Conservation (phyloP, 345 rosid genomes). For the Salix viminalis region DNA sequence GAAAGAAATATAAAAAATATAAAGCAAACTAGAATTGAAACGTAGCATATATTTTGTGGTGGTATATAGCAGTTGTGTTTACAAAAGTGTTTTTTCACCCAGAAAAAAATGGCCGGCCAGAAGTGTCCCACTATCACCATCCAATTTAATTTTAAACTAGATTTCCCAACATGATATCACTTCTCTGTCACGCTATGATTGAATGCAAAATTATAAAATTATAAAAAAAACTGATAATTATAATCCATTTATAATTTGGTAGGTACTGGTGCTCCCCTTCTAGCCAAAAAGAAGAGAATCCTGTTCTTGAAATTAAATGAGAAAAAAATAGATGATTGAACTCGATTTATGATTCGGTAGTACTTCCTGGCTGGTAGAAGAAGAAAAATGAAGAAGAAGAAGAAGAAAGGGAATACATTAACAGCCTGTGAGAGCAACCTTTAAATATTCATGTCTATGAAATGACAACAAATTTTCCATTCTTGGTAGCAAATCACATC, state of each 20-base stretch:
- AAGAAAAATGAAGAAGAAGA: no score
- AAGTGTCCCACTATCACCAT: neutral
- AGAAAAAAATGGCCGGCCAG: neutral
- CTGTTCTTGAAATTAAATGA: no score
- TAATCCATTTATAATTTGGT: neutral
- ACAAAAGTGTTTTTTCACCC: no score
- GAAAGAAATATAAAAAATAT: no score
- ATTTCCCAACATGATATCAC: neutral
- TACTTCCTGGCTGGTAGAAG: no score
- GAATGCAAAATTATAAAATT: neutral
- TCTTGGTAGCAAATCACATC: neutral
- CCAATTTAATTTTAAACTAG: neutral
- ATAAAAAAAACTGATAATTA: neutral
- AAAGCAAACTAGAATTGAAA: no score
- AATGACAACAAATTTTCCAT: neutral
- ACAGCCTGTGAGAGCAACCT: neutral
- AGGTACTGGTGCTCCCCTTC: neutral
- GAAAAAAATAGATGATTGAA: no score
- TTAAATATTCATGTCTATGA: neutral
- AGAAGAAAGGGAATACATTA: no score
- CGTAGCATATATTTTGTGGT: no score
- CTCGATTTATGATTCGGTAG: no score
- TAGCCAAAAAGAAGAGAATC: neutral
- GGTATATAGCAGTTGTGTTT: no score
- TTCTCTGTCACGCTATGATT: neutral